phyloP scores from a whole-genome alignment of 1,284 basidiomycete species.

The Ceratobasidium sp. region DNA sequence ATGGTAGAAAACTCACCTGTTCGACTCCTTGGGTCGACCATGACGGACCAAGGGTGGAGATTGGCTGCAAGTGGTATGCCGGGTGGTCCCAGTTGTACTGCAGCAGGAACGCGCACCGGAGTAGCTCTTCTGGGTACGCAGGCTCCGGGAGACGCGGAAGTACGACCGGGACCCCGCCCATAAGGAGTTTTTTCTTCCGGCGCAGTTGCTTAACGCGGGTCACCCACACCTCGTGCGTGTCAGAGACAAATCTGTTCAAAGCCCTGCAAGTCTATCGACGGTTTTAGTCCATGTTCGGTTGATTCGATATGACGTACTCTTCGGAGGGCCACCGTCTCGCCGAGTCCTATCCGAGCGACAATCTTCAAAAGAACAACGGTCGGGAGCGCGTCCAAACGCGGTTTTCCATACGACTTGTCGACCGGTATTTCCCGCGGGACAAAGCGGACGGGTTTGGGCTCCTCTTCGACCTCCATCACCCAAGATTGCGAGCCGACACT shows the following conservation, averaged over 20 bases:
- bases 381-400: slow-evolving; percentile 25
- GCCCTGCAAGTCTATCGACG: slow-evolving; percentile 19
- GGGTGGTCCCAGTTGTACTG: slow-evolving; percentile 5
- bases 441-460: neutral
- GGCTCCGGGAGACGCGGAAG: neutral
- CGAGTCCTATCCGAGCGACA: neutral
- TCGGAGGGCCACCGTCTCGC: slow-evolving; percentile 3
- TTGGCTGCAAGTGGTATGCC: slow-evolving; percentile 6
- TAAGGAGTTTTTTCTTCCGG: neutral
- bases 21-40: slow-evolving; percentile 12
- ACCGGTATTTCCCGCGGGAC: neutral
- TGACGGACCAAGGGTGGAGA: neutral
- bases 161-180: slow-evolving; percentile 13
- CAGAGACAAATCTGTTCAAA: neutral
- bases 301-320: slow-evolving; percentile 15
- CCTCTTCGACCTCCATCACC: slow-evolving; percentile 1
- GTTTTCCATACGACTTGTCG: slow-evolving; percentile 19
- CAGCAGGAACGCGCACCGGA: slow-evolving; percentile 17
- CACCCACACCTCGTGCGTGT: neutral
- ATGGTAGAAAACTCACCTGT: slow-evolving; percentile 5
- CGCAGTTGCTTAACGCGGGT: neutral
- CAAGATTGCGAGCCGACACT: neutral
- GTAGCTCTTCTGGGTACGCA: slow-evolving; percentile 25
- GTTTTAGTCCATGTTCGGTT: neutral
- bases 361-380: neutral